Base-by-base conservation (phyloP, 2,329 filamentous ascomycete species). In the Claviceps sp. region DNA sequence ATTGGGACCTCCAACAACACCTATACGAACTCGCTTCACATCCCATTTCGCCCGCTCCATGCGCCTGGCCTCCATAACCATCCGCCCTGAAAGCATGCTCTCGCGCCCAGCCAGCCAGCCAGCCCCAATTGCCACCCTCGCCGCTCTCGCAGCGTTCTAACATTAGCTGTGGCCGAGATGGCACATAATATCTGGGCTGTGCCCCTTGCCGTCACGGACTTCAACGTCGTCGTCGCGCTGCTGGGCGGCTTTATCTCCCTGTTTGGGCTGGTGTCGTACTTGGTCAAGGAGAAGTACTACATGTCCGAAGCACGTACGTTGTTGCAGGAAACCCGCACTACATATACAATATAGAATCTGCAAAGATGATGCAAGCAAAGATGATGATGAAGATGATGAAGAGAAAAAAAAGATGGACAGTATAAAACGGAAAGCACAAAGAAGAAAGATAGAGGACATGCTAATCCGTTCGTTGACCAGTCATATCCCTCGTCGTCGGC, bases 181-280 rank as follows among this genome's bases (percentile, higher is more conserved):
- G 54, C 56, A 34, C 41, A 51, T 10, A 47, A 50, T 26, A 63
- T 66, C 26, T 69, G 66, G 66, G 58, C 58, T 5, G 57, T 69
- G 6, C 65, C 66, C 19, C 71, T 89, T 44, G 75, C 76, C 5
- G 61, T 85, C 38, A 82, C 77, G 56, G 85, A 89, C 65, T 95
- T 95, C 74, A 94, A 95, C 68, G 85, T 93, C 57, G 79, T 89
- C 51, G 82, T 87, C 63, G 84, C 86, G 50, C 78, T 87, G 7
- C 69, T 95, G 13, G 90, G 90, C 14, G 90, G 87, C 1, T 96
- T 94, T 70, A 82, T 96, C 56, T 89, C 87, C 0, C 59, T 94
- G n/a, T 96, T 95, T 62, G 89, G 89, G 3, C 71, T 96, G 44
- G 88, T 96, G 0, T 95, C 89, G 1, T 95, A 89, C 63, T 76